Evolutionary conservation across 208 protist species (phyloP).

Genomic region (Trypanosoma platydactyli): DNA sequence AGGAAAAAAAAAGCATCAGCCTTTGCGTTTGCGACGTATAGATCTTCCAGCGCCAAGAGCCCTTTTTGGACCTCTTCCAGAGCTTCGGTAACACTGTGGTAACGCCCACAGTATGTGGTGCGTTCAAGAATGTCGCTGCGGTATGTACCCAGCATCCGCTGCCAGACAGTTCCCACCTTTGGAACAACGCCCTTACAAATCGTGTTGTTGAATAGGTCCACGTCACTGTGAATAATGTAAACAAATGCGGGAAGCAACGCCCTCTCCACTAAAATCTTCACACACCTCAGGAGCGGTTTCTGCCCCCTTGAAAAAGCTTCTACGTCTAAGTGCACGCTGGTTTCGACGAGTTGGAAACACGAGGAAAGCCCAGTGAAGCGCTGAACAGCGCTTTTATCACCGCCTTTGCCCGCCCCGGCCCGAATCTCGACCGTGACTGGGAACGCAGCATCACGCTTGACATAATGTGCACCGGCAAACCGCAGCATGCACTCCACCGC

Average conservation of each 20-base stretch:
- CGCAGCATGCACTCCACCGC: conserved; percentile 73
- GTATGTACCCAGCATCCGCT: conserved; percentile 59
- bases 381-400: conserved; percentile 3
- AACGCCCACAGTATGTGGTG: conserved; percentile 40
- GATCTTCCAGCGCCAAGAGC: conserved; percentile 48
- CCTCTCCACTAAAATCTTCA: conserved; percentile 45
- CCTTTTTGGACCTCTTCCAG: conserved; percentile 45
- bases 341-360: conserved; percentile 44
- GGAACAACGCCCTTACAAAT: conserved; percentile 59
- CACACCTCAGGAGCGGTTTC: conserved; percentile 37
- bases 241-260: conserved; percentile 78
- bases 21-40: conserved; percentile 33
- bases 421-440: conserved; percentile 28
- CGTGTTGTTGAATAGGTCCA: conserved; percentile 37
- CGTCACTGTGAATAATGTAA: conserved; percentile 67
- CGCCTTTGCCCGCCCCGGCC: not conserved
- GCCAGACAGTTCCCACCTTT: conserved; percentile 59
- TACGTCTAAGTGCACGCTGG: conserved; percentile 25
- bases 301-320: conserved; percentile 37
- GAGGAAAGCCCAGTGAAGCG: conserved; percentile 35
- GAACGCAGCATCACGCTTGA: conserved; percentile 41
- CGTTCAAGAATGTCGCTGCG: conserved; percentile 40
- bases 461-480: conserved; percentile 44
- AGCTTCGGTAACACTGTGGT: conserved; percentile 50
- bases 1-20: conserved; percentile 54